phyloP scores from a whole-genome alignment of 2,329 filamentous ascomycete genomes.

The Pyrenochaeta sp. region DNA sequence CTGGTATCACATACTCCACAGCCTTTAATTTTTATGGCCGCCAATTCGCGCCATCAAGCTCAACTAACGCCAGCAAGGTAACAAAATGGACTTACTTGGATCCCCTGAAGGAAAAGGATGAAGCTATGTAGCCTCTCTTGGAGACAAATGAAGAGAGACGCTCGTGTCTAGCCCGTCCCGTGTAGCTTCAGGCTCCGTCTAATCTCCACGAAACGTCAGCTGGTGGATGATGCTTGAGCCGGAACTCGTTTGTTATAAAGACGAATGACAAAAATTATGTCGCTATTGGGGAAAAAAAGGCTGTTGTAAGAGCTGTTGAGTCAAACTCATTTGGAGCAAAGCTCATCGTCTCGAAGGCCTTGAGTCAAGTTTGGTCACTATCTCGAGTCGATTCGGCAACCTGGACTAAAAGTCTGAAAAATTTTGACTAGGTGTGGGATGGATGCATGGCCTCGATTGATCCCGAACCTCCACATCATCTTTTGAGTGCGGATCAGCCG shows the following conservation, averaged over 20 bases:
- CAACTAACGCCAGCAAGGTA: constrained; percentile 14
- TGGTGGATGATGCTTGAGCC: constrained; percentile 13
- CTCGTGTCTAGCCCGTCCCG: constrained; percentile 4
- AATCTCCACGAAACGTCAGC: constrained; percentile 15
- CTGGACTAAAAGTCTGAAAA: too few relatives aligned
- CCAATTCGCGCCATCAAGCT: constrained; percentile 4
- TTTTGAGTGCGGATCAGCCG: too few relatives aligned
- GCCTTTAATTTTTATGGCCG: not conserved
- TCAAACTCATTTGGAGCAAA: too few relatives aligned
- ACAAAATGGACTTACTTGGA: constrained; percentile 8
- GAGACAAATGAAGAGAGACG: constrained; percentile 2
- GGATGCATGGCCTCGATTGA: too few relatives aligned
- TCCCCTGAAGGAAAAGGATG: constrained; percentile 6
- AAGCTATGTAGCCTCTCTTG: constrained; percentile 2
- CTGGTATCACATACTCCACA: constrained; percentile 3
- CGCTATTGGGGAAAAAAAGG: too few relatives aligned
- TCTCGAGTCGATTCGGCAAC: too few relatives aligned
- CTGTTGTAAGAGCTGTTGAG: too few relatives aligned
- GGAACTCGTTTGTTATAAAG: too few relatives aligned
- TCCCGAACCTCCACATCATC: too few relatives aligned
- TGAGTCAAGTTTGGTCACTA: too few relatives aligned
- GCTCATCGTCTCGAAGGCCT: too few relatives aligned
- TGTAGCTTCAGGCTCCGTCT: constrained; percentile 9
- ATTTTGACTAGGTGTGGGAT: too few relatives aligned
- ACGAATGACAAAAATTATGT: constrained; percentile 9